Evolutionary conservation across 2,329 filamentous ascomycete genomes (phyloP).

Genomic region (Fusarium redolens): DNA sequence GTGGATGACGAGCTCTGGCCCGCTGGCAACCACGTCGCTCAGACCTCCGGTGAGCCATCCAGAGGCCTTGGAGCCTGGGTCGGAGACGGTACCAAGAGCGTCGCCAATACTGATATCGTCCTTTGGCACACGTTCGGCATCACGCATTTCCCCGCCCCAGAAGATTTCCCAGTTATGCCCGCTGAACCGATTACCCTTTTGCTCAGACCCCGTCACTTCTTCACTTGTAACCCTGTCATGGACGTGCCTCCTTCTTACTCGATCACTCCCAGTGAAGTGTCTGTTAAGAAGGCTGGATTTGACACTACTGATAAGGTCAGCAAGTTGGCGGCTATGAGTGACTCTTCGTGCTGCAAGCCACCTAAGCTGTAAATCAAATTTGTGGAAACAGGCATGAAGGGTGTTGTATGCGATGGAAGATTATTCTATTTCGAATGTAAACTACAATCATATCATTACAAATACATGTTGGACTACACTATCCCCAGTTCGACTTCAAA

Average conservation of each 20-base stretch:
- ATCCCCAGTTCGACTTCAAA: neutral
- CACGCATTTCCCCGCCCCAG: slow-evolving; percentile 87
- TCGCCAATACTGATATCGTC: slow-evolving; percentile 87
- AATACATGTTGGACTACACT: too few relatives aligned
- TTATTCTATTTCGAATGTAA: neutral
- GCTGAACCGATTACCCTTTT: slow-evolving; percentile 86
- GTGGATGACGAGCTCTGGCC: slow-evolving; percentile 84
- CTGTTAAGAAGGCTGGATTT: slow-evolving; percentile 33
- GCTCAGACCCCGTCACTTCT: slow-evolving; percentile 85
- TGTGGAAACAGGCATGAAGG: neutral
- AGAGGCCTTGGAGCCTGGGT: slow-evolving; percentile 82
- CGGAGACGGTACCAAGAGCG: slow-evolving; percentile 72
- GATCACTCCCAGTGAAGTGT: slow-evolving; percentile 47
- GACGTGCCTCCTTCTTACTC: slow-evolving; percentile 74
- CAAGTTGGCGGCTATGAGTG: slow-evolving; percentile 30
- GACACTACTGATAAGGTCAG: slow-evolving; percentile 40
- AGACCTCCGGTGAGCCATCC: slow-evolving; percentile 84
- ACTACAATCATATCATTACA: neutral
- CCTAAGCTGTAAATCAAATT: neutral
- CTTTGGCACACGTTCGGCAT: slow-evolving; percentile 95
- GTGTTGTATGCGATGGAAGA: neutral
- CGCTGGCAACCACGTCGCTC: slow-evolving; percentile 86
- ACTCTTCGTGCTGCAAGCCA: neutral
- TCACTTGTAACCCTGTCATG: slow-evolving; percentile 79
- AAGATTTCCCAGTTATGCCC: slow-evolving; percentile 94